Conservation (phyloP, 169 alveolate species). For the Plasmodium inui region DNA sequence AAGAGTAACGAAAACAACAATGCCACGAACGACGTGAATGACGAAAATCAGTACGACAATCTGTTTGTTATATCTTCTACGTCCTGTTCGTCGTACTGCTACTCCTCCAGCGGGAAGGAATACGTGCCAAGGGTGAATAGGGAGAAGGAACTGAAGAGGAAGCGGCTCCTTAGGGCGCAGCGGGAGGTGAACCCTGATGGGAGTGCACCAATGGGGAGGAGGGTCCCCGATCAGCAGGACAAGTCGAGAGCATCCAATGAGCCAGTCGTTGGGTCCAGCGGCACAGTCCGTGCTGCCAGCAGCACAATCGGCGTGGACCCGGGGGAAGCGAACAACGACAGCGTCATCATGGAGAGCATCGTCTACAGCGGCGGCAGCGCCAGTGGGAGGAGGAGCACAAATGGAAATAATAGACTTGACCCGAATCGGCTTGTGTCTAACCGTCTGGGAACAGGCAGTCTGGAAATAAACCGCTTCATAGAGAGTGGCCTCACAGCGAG, state of each 20-base stretch:
- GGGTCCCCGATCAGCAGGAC: neutral
- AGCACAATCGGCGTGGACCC: neutral
- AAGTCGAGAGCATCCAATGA: neutral
- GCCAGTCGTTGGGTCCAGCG: neutral
- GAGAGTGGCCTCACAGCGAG: neutral
- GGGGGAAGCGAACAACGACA: neutral
- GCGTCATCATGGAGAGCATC: neutral
- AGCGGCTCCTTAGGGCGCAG: neutral
- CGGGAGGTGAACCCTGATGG: neutral
- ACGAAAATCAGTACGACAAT: slow-evolving; percentile 40
- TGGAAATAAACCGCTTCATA: no score
- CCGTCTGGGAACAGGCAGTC: neutral
- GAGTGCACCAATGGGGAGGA: neutral
- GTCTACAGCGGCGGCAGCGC: neutral
- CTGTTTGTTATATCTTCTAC: slow-evolving; percentile 72
- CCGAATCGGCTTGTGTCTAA: neutral
- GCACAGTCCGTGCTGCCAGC: neutral
- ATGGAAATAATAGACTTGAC: neutral
- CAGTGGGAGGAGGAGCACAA: neutral
- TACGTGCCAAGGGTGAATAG: neutral
- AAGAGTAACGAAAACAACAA: neutral
- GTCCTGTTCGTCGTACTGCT: slow-evolving; percentile 64
- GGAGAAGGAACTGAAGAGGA: slow-evolving; percentile 1
- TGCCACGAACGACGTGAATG: slow-evolving; percentile 11
- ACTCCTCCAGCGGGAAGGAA: slow-evolving; percentile 58